Evolutionary conservation across 2,329 filamentous ascomycete species (phyloP), one percentile per base, ranked within the genome.

Genomic region (Fusarium marasasianum): DNA sequence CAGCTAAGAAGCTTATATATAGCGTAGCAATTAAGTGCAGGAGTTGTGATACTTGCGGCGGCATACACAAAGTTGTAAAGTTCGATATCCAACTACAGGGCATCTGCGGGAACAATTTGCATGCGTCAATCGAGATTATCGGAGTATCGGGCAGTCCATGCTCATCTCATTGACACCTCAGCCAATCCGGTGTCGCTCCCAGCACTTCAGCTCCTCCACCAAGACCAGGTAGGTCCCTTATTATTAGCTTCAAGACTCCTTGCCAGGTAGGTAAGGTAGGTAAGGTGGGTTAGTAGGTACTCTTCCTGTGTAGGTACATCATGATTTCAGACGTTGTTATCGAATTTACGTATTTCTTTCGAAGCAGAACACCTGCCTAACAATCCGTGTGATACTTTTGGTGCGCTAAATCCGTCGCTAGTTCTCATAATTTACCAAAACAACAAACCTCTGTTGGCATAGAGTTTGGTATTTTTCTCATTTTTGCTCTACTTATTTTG

Each of bases 81-180:
- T 53, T 55, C 18, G 17, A 10, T 35, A 47, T 44, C n/a, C 13
- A 31, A 12, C 45, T 22, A 22, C 13, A 45, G 15, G 33, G 29
- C 29, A 40, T 57, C 33, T 53, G 35, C 26, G 53, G 33, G 50
- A 74, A 61, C 45, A 69, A 57, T 76, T 63, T 74, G 40, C 59
- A 79, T 79, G 76, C 77, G 70, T 47, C 72, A 78, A 79, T 75
- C 70, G 78, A 69, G 73, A 67, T 44, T 65, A 72, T 66, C 31
- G 24, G 22, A 45, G 60, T 76, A 75, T 53, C 59, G 58, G 69
- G 29, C 38, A 24, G 26, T 48, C 60, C 48, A 53, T 20, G n/a
- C 20, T 35, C n/a, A 26, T 20, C 33, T 51, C 33, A 53, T 61
- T 67, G 11, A 26, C 38, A 35, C 33, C 33, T 35, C 33, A 65